Evolutionary conservation across 805 yeast species (phyloP), one percentile per base, ranked within the genome.

Genomic region (Cyberlindnera maritima): DNA sequence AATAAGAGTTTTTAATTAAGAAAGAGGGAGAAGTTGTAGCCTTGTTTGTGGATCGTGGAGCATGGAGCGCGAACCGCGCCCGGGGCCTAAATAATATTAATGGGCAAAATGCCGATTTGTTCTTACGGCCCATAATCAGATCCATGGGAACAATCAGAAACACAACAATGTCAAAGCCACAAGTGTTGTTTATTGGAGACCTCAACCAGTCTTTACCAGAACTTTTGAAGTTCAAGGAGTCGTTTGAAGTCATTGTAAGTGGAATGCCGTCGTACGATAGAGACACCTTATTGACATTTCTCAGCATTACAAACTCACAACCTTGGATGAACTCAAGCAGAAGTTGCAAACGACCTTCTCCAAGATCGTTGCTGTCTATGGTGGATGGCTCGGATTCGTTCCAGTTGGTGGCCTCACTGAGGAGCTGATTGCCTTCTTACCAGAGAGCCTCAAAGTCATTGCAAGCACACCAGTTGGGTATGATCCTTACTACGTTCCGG

Each of bases 401-500:
- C 64, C 67, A 3, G 58, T 77, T 8, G 83, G 83, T 1, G 83
- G 85, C 0, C 70, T 80, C 50, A 65, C 68, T 2, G 59, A 60
- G 25, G 74, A 71, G 4, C 44, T 81, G 5, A 58, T 79, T 28
- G 71, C 66, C 1, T 58, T 63, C 19, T 71, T 74, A n/a, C 83
- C 85, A 1, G 32, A 54, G 2, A 50, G 63, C 3, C 61, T 82
- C 48, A 74, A 75, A 52, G 69, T 80, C 13, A 67, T 81, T 19
- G 68, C 79, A 2, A 65, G 75, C 32, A 77, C 83, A 48, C 75
- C 85, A 3, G 82, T 82, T 14, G 88, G 88, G 0, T 68, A 67
- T 55, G 83, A 81, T 50, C 70, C 69, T 15, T 72, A 74, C 48
- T 81, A 80, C 56, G 64, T 71, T 0, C 64, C 57, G 0, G 65